Base-by-base conservation (phyloP, 768 basidiomycete species). In the Mycena amicta region DNA sequence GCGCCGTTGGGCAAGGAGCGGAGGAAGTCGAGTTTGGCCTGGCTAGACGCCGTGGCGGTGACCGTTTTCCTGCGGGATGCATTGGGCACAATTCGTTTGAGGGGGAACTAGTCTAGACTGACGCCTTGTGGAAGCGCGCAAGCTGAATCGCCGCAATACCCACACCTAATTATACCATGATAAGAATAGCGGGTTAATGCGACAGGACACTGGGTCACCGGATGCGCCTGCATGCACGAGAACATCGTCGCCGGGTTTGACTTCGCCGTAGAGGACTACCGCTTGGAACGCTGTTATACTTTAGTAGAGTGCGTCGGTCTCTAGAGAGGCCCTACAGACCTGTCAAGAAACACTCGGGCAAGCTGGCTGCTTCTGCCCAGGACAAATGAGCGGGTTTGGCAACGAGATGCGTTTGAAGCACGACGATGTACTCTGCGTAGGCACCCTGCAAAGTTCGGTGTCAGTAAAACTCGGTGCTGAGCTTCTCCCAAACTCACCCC, bases 171-270 rank as follows among this genome's bases (percentile, higher is more conserved):
- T n/a, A n/a, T n/a, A n/a, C n/a, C n/a, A n/a, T n/a, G n/a, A n/a
- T n/a, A n/a, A n/a, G n/a, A n/a, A n/a, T n/a, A n/a, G n/a, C n/a
- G n/a, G n/a, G n/a, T n/a, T n/a, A n/a, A n/a, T n/a, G n/a, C n/a
- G n/a, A n/a, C n/a, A n/a, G n/a, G n/a, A n/a, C n/a, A n/a, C n/a
- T n/a, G n/a, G n/a, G n/a, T n/a, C n/a, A n/a, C n/a, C n/a, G 13
- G 91, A 93, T 3, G 93, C 93, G 5, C 88, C 95, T 20, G 94
- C 93, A 68, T 98, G 96, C 13, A 98, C 80, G 16, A 98, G 81
- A 11, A 93, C 91, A 66, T 89, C 74, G 47, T 93, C 88, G 31
- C 85, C 84, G 61, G 79, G 68, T 68, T 88, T 83, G 43, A 95
- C 66, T 63, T 89, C 80, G 1, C 87, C 90, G 60, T 87, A 83